Base-by-base conservation (phyloP, 495 filamentous ascomycete genomes). In the Daldinia grandis region DNA sequence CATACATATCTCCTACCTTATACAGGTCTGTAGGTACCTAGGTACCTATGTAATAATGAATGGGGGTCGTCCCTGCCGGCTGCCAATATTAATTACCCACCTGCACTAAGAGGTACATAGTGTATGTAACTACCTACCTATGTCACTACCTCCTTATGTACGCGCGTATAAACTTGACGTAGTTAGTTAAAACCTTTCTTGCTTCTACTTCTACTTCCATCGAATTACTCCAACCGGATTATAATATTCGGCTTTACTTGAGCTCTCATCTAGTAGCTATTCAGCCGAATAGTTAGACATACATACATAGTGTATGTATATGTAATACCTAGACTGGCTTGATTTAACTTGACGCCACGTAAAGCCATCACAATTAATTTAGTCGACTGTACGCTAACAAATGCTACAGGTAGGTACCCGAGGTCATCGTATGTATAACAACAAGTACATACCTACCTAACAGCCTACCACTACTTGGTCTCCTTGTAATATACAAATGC, bases 141-240 rank as follows among this genome's bases (percentile, higher is more conserved):
- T n/a, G n/a, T n/a, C n/a, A 35, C n/a, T 47, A 47, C 37, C 37
- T 30, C n/a, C n/a, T 6, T 40, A 40, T 40, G 37, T 40, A 49
- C 47, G 19, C 51, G 38, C 50, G 58, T 65, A 49, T 50, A 25
- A 55, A 14, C 47, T 58, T 63, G 68, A 71, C 63, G 63, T 66
- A 71, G 63, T 66, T 66, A 58, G 56, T 53, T 38, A n/a, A n/a
- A n/a, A 10, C 42, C 2, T 7, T 47, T 19, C 24, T 19, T 47
- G 3, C 17, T 47, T 19, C 42, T 9, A 47, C n/a, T 47, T 47
- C 42, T 9, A 47, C 42, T 47, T 47, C 42, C 7, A 47, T 47
- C n/a, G 42, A 47, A 19, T 47, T 47, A 47, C 42, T 7, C 1
- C 40, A 44, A 8, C 40, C n/a, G 17, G 28, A 58, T 33, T 37